A percentile compares a stretch with the other conserved stretches of the same genome.
Conservation (phyloP, 495 filamentous ascomycete genomes). For the Tricharina praecox region DNA sequence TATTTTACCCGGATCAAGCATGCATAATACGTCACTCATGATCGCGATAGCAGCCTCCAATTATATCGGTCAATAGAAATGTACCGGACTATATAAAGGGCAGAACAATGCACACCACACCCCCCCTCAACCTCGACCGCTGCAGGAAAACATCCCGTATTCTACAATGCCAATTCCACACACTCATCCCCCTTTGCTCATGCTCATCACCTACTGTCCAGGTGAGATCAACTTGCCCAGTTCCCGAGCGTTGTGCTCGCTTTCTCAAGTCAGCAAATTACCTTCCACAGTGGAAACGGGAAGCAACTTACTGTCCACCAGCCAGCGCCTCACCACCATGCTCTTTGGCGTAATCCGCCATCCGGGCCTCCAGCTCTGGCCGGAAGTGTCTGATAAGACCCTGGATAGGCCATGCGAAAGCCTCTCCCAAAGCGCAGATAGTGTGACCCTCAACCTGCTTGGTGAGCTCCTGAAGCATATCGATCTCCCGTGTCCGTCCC, state of each 20-base stretch:
- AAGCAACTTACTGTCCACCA: slow-evolving; percentile 47
- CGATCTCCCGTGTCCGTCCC: slow-evolving; percentile 79
- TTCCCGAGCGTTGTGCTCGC: slow-evolving; percentile 55
- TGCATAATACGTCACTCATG: no score
- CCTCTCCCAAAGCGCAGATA: slow-evolving; percentile 93
- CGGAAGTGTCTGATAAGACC: slow-evolving; percentile 95
- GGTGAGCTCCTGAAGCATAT: slow-evolving; percentile 97
- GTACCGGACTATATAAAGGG: no score
- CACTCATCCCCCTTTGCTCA: background rate
- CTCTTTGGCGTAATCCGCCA: slow-evolving; percentile 55
- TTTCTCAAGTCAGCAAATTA: slow-evolving; percentile 86
- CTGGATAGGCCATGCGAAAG: slow-evolving; percentile 96
- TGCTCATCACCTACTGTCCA: no score
- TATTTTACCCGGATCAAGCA: no score
- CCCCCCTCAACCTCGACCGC: no score
- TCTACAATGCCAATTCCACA: background rate
- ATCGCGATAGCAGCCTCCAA: no score
- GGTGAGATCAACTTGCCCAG: slow-evolving; percentile 76
- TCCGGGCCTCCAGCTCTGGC: slow-evolving; percentile 80
- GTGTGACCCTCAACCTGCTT: slow-evolving; percentile 99
- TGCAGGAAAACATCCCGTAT: no score
- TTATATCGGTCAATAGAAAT: no score
- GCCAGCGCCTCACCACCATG: slow-evolving; percentile 55
- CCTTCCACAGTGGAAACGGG: no score
- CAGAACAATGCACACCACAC: no score